Evolutionary conservation across 768 basidiomycete species (phyloP).

Genomic region (Asterophora lycoperdoides): DNA sequence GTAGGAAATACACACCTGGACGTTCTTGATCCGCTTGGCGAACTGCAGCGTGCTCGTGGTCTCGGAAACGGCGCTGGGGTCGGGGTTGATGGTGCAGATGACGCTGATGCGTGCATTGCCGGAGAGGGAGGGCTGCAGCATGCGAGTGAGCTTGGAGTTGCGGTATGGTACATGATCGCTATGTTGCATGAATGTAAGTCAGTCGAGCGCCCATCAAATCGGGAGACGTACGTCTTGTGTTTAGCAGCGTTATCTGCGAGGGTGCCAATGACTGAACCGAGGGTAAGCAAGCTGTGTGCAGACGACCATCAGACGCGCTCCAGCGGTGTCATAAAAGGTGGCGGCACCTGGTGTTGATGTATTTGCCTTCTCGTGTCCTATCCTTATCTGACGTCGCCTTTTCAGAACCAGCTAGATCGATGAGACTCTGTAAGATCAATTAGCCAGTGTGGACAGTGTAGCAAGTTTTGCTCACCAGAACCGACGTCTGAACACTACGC

Average conservation of each 20-base stretch:
- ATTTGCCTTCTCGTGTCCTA: constrained; percentile 91
- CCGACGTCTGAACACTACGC: constrained; percentile 72
- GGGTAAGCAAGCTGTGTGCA: constrained; percentile 69
- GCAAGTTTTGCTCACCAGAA: constrained; percentile 45
- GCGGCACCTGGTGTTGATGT: constrained; percentile 83
- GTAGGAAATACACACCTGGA: constrained; percentile 56
- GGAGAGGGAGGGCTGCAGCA: constrained; percentile 91
- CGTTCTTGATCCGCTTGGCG: constrained; percentile 87
- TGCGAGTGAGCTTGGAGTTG: constrained; percentile 90
- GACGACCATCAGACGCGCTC: constrained; percentile 4
- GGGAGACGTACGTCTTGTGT: constrained; percentile 54
- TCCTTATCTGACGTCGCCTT: constrained; percentile 95
- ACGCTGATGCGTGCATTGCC: constrained; percentile 96
- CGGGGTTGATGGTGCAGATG: constrained; percentile 93
- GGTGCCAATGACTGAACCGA: constrained; percentile 90
- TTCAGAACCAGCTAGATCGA: constrained; percentile 96
- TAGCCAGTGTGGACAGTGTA: background rate
- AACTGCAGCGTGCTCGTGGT: constrained; percentile 87
- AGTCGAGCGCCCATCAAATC: background rate
- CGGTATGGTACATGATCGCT: constrained; percentile 93
- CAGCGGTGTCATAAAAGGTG: background rate
- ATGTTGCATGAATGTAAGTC: constrained; percentile 1
- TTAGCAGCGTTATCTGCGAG: constrained; percentile 83
- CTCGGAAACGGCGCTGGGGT: constrained; percentile 71
- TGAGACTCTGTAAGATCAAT: constrained; percentile 61